These are phyloP conservation scores for Panaeolus cyanescens DNA, from an alignment of 768 basidiomycete species.

Conservation along the genomic window DNA sequence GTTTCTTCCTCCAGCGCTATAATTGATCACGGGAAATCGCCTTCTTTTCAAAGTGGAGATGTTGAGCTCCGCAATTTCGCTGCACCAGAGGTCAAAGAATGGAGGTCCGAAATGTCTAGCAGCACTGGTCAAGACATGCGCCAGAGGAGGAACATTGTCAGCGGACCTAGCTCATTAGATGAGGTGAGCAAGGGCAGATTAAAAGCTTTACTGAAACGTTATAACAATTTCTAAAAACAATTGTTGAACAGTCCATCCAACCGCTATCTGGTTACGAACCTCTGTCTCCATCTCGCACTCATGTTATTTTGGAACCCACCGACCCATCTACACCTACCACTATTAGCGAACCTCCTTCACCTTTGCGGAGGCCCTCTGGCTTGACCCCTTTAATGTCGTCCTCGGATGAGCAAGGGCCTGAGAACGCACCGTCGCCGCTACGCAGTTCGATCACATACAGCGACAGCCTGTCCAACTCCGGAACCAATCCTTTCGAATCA, in stretches of 20 bases:
- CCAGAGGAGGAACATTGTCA: constrained; percentile 28
- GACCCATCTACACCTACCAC: constrained; percentile 7
- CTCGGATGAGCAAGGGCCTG: not conserved
- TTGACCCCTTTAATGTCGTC: not conserved
- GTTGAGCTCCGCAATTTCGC: constrained; percentile 57
- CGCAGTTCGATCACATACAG: not conserved
- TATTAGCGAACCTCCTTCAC: constrained; percentile 4
- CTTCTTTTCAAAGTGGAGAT: constrained; percentile 16
- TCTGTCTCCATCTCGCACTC: constrained; percentile 47
- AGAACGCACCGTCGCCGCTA: not conserved
- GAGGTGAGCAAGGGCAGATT: constrained; percentile 56
- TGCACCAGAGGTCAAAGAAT: constrained; percentile 51
- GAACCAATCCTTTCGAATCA: not conserved
- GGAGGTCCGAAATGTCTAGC: constrained; percentile 46
- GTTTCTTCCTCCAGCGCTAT: constrained; percentile 1
- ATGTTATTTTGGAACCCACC: constrained; percentile 21
- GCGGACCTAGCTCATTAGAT: not conserved
- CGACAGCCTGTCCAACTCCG: not conserved
- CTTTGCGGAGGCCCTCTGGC: not conserved
- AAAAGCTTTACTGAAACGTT: no score
- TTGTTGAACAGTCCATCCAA: constrained; percentile 40
- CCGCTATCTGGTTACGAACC: constrained; percentile 44
- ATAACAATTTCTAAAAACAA: not conserved
- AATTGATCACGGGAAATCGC: constrained; percentile 9
- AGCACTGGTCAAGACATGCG: constrained; percentile 27